Conservation (phyloP, 257 asterid genomes). For the Solanum sitiens region DNA sequence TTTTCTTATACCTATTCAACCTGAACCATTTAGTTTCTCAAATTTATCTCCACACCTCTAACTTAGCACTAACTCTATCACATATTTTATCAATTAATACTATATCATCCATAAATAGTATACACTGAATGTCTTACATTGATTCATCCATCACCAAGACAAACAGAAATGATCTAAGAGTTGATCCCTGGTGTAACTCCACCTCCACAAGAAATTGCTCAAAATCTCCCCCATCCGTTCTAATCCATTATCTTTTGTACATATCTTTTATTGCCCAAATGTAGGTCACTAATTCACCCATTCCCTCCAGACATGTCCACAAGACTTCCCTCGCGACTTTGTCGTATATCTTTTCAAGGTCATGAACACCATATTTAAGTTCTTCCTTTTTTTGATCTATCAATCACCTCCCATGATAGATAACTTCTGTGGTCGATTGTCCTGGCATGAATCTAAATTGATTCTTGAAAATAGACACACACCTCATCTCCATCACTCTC, state of each 20-base stretch:
- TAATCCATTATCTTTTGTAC: neutral
- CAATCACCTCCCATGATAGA: neutral
- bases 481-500: neutral
- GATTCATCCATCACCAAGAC: neutral
- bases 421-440: neutral
- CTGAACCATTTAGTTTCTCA: neutral
- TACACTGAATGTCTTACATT: neutral
- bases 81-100: no score
- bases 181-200: neutral
- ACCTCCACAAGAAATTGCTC: neutral
- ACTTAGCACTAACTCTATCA: neutral
- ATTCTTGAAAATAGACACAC: neutral
- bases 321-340: neutral
- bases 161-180: neutral
- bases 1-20: neutral
- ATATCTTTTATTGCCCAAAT: neutral
- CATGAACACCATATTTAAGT: neutral
- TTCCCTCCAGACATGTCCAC: neutral
- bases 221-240: neutral
- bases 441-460: neutral
- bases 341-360: neutral
- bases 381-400: neutral
- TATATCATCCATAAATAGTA: no score
- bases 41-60: neutral
- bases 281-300: neutral